These are phyloP conservation scores for Chimonanthus praecox DNA, from an alignment of 164 flowering plant genomes.

Conservation along the genomic window DNA sequence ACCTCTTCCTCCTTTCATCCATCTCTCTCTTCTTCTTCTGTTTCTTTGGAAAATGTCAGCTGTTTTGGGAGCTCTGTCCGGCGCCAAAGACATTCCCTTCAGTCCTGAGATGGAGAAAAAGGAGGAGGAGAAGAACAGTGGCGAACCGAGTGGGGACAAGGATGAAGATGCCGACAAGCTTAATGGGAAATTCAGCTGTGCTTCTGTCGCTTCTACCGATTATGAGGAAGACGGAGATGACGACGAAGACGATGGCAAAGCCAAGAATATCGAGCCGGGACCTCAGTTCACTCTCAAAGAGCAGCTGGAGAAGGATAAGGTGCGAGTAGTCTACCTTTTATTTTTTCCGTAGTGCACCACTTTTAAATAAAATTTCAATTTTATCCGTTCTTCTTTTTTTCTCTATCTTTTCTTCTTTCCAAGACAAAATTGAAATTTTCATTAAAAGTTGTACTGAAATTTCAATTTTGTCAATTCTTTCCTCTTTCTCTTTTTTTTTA, in stretches of 20 bases:
- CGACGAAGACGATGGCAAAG: constrained; percentile 17
- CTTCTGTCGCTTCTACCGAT: constrained; percentile 15
- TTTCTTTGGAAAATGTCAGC: constrained; percentile 20
- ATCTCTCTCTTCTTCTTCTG: background rate
- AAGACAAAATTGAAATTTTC: no score
- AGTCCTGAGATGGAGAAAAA: constrained; percentile 20
- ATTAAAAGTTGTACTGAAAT: no score
- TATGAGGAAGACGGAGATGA: constrained; percentile 21
- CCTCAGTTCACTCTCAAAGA: constrained; percentile 45
- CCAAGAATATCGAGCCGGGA: constrained; percentile 25
- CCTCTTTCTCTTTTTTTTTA: no score
- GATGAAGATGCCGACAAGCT: constrained; percentile 11
- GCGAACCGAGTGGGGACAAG: background rate
- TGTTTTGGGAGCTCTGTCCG: constrained; percentile 23
- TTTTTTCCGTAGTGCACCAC: no score
- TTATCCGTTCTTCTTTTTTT: background rate
- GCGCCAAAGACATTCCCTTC: constrained; percentile 19
- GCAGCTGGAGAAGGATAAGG: constrained; percentile 51
- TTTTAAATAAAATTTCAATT: no score
- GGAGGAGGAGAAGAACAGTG: constrained; percentile 9
- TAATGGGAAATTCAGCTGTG: constrained; percentile 14
- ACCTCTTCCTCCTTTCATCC: background rate
- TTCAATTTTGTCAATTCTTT: no score
- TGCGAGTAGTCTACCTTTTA: background rate
- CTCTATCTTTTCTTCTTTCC: no score